Conservation (phyloP, 345 rosid species). For the Linum lewisii region DNA sequence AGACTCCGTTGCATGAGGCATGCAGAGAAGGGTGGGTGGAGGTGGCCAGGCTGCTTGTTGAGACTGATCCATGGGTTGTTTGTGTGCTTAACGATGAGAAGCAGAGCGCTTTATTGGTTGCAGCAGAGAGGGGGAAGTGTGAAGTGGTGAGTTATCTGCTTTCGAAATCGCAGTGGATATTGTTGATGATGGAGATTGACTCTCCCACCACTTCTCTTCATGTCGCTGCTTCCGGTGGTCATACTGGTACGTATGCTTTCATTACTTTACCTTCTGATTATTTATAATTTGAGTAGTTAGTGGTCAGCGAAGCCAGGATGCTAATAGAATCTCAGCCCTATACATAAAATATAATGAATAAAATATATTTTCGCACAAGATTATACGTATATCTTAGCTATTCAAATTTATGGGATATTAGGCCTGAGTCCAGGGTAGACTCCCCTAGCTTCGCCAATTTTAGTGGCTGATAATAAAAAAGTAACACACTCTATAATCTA, state of each 20-base stretch:
- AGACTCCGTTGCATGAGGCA: constrained; percentile 44
- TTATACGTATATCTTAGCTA: too few species aligned
- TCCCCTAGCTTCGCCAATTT: too few species aligned
- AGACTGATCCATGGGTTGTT: constrained; percentile 17
- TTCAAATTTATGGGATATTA: too few species aligned
- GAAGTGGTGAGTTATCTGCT: constrained; percentile 21
- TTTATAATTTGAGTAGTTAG: too few species aligned
- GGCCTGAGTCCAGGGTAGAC: too few species aligned
- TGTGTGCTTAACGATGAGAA: constrained; percentile 11
- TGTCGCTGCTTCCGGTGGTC: constrained; percentile 29
- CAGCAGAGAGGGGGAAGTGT: constrained; percentile 23
- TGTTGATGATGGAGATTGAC: constrained; percentile 29
- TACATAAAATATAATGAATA: too few species aligned
- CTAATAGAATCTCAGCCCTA: too few species aligned
- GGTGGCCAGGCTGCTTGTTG: constrained; percentile 25
- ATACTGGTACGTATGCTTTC: constrained; percentile 20
- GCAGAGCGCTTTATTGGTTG: constrained; percentile 20
- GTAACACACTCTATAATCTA: too few species aligned
- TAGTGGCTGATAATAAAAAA: too few species aligned
- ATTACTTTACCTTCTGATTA: too few species aligned
- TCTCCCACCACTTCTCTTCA: constrained; percentile 27
- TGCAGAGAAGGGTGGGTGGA: constrained; percentile 31
- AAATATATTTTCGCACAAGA: too few species aligned
- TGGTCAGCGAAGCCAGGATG: too few species aligned
- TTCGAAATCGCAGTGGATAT: constrained; percentile 6